Percentiles rank a stretch among this genome's conserved stretches.
phyloP scores from a whole-genome alignment of 306 rosid genomes.

The Sindora glabra region DNA sequence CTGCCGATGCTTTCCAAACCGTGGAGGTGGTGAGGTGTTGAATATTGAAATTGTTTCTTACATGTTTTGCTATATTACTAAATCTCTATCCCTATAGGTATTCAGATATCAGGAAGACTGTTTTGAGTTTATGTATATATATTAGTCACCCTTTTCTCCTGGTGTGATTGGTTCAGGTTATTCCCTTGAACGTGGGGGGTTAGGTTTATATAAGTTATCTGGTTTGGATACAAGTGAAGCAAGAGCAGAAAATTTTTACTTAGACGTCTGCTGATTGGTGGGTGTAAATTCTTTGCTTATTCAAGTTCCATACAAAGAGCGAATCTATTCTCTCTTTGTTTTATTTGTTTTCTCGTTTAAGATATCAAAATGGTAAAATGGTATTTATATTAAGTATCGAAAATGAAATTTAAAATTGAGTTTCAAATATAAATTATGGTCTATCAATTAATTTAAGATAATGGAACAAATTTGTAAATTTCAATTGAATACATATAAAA shows the following conservation, averaged over 20 bases:
- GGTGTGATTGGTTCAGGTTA: constrained; percentile 18
- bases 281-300: constrained; percentile 28
- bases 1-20: constrained; percentile 22
- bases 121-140: constrained; percentile 24
- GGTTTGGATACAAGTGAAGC: constrained; percentile 10
- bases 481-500: no score
- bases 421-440: no score
- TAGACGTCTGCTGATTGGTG: constrained; percentile 1
- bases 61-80: constrained; percentile 37
- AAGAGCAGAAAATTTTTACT: constrained; percentile 15
- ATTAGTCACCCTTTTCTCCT: constrained; percentile 15
- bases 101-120: constrained; percentile 26
- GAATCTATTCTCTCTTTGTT: constrained; percentile 12
- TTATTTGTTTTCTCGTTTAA: no score
- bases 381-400: no score
- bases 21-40: constrained; percentile 45
- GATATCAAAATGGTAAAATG: no score
- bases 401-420: no score
- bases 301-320: constrained; percentile 27
- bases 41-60: constrained; percentile 31
- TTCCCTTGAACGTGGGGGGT: constrained; percentile 42
- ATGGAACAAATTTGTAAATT: no score
- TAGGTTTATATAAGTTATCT: constrained; percentile 14
- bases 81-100: constrained; percentile 39
- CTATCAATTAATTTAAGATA: no score